Conservation (phyloP, 176 grass and related monocot genomes). For the Eleusine coracana region DNA sequence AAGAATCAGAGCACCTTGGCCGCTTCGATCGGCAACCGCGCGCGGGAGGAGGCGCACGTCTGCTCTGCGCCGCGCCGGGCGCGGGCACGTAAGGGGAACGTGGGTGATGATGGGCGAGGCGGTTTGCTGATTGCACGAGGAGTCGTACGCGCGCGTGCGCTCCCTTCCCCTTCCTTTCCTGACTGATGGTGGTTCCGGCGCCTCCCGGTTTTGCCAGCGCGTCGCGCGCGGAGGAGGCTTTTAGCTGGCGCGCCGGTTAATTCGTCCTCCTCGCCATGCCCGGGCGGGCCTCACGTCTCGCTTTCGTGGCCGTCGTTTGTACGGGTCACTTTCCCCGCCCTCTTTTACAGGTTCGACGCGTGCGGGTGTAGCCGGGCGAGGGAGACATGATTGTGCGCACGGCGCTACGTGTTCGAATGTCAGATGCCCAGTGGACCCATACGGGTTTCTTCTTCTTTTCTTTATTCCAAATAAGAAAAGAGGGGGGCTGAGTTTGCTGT, state of each 20-base stretch:
- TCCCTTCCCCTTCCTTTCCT: not conserved
- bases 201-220: not conserved
- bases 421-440: not conserved
- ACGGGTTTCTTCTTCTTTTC: not conserved
- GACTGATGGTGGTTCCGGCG: not conserved
- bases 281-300: not conserved
- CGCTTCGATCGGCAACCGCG: constrained; percentile 26
- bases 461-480: not conserved
- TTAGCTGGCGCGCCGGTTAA: not conserved
- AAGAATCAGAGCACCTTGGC: not conserved
- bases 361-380: not conserved
- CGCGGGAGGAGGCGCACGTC: constrained; percentile 1
- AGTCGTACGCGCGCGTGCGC: not conserved
- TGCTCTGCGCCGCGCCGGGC: not conserved
- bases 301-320: constrained; percentile 20
- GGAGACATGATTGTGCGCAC: not conserved
- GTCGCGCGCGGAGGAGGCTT: not conserved
- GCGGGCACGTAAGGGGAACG: constrained; percentile 12
- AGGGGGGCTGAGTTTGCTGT: not conserved
- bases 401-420: constrained; percentile 12
- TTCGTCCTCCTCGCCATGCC: not conserved
- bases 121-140: constrained; percentile 16
- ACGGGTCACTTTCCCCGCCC: not conserved
- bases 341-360: not conserved
- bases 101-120: not conserved